Base-by-base conservation (phyloP, 768 basidiomycete genomes). In the Tephrocybe sp. region DNA sequence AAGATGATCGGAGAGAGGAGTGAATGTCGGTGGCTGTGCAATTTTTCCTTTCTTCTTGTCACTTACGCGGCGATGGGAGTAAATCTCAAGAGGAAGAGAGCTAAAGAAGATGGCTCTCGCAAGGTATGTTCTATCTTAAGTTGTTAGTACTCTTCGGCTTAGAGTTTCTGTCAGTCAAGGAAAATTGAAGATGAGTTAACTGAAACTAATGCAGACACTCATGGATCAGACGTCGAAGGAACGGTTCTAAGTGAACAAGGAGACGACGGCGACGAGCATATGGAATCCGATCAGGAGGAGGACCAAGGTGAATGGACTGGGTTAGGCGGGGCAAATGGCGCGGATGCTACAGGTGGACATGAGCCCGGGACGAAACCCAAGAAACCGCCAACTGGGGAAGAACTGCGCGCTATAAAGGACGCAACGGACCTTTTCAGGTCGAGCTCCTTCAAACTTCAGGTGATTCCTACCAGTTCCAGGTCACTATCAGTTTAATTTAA, bases 371-470 rank as follows among this genome's bases (percentile, higher is more conserved):
- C 62, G 6, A 73, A 71, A 56, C 63, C 65, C 2, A 74, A 72
- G 44, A 80, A 77, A 55, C 80, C 83, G 3, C 85, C 86, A 13
- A 82, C 82, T 14, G 84, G 85, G 40, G 78, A 82, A 52, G 89
- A 93, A 64, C 70, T 93, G 39, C 75, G 82, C 48, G 68, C 67
- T 5, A 84, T 93, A 55, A 87, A 84, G 61, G 89, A 89, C 55
- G 86, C 87, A 13, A 74, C 78, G 20, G 81, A 89, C 50, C 71
- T 92, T 17, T 92, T 83, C 65, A 77, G 79, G 59, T 93, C 91
- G 0, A 85, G 75, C 48, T 80, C 87, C 2, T 94, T 95, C 74
- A 90, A 91, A 59, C 76, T 95, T 8, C 90, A 94, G 77, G 89
- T 88, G 40, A 10, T 72, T 54, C 39, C 19, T 7, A 6, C n/a